A percentile compares a stretch with the other conserved stretches of the same genome.
Conservation (phyloP, 495 filamentous ascomycete genomes). For the Choiromyces venosus region DNA sequence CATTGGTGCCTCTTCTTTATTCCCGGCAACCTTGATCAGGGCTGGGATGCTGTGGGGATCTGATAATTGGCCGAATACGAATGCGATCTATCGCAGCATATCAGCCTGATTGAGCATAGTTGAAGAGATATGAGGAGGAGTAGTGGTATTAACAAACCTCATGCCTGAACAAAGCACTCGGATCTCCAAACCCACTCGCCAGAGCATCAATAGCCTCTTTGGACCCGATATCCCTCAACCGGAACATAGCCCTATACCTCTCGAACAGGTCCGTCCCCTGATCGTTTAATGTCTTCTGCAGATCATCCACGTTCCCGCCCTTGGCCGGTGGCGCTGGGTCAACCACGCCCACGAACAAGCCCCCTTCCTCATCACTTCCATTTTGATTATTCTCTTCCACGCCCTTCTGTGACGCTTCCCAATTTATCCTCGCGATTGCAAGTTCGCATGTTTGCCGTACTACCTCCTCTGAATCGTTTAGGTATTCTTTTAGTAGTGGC, state of each 20-base stretch:
- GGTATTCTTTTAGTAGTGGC: conserved; percentile 61
- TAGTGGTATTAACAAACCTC: conserved; percentile 49
- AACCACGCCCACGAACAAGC: conserved; percentile 67
- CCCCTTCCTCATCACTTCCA: conserved; percentile 45
- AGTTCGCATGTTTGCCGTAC: conserved; percentile 97
- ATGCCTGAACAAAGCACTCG: conserved; percentile 91
- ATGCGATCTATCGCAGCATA: conserved; percentile 57
- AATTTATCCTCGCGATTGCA: conserved; percentile 86
- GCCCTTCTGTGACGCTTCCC: conserved; percentile 71
- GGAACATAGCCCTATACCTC: conserved; percentile 97
- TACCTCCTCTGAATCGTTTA: conserved; percentile 64
- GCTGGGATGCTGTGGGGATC: conserved; percentile 95
- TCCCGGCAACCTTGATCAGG: conserved; percentile 68
- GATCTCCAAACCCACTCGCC: conserved; percentile 78
- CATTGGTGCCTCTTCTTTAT: conserved; percentile 82
- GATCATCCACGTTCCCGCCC: conserved; percentile 60
- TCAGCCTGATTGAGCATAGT: neutral
- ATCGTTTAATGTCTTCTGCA: conserved; percentile 73
- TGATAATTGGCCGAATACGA: conserved; percentile 93
- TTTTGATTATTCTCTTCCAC: conserved; percentile 69
- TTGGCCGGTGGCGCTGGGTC: conserved; percentile 86
- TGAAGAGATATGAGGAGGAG: neutral
- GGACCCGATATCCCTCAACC: conserved; percentile 84
- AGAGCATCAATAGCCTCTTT: conserved; percentile 79
- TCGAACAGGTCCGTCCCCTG: conserved; percentile 74